Base-by-base conservation (phyloP, 768 basidiomycete genomes). In the Cubamyces lactineus region DNA sequence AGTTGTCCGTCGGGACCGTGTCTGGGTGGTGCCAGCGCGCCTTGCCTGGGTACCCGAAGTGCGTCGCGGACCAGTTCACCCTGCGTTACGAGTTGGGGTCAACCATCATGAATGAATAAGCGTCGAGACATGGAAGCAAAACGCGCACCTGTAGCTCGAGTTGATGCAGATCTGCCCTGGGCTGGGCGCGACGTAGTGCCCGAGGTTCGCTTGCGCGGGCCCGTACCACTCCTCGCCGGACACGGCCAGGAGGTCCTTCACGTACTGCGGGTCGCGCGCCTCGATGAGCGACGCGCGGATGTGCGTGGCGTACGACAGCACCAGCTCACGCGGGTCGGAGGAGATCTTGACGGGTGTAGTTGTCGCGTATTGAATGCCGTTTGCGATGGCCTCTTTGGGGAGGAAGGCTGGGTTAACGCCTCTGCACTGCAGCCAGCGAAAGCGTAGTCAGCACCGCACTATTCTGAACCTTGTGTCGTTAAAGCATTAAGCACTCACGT, bases 1-100 rank as follows among this genome's bases (percentile, higher is more conserved):
- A 51, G 28, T 51, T 51, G 50, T 51, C 50, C 17, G 50, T 51
- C 30, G 50, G 50, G 30, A 51, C 50, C 50, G 50, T 51, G 28
- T 51, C 50, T 0, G 50, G 50, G 28, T 51, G 50, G 28, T 51
- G 50, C 50, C 50, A 51, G 28, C 50, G n/a, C 50, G 30, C 50
- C 50, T 28, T 5, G 13, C 50, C 50, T 3, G 50, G 50, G 50
- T 28, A 34, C 50, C 50, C 50, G 30, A 51, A 51, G 16, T 51
- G 50, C 50, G 50, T 34, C 26, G 50, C 30, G 16, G 50, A 28
- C 50, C 50, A 51, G 50, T 51, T 34, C 30, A 34, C 28, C 38
- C 50, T 51, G 50, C 28, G 50, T 4, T 16, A n/a, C 50, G 28
- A 12, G n/a, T 1, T 3, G 28, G 28, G 3, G 28, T 28, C 28